Evolutionary conservation across 176 grass and related monocot genomes (phyloP).

Genomic region (Triticum monococcum): DNA sequence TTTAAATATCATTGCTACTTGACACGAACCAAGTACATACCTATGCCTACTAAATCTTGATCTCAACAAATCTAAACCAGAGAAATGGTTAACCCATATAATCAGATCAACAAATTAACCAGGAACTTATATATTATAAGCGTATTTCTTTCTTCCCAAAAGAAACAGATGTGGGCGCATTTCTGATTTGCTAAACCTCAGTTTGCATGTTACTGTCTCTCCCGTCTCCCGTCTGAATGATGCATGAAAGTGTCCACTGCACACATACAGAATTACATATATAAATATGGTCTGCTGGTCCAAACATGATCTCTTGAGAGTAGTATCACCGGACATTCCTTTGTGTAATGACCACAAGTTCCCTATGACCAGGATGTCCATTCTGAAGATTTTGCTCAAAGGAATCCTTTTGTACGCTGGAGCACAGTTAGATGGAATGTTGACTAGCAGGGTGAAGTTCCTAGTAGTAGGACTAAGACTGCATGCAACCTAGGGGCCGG

Average conservation of each 20-base stretch:
- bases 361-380: constrained; percentile 15
- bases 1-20: not conserved
- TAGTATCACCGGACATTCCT: constrained; percentile 3
- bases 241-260: not conserved
- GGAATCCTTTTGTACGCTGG: not conserved
- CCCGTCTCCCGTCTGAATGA: not conserved
- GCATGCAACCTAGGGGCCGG: not conserved
- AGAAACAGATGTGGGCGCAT: not conserved
- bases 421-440: constrained; percentile 30
- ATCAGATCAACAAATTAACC: not conserved
- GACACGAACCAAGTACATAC: not conserved
- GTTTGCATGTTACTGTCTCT: not conserved
- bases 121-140: not conserved
- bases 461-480: not conserved
- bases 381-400: constrained; percentile 27
- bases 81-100: not conserved
- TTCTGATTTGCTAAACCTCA: not conserved
- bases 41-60: not conserved
- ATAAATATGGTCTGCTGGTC: not conserved
- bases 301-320: not conserved
- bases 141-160: not conserved
- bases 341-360: constrained; percentile 3
- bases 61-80: not conserved
- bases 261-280: not conserved
- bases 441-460: not conserved